These are phyloP conservation scores for Vigna trinervia DNA, from an alignment of 306 rosid genomes.

Conservation along the genomic window DNA sequence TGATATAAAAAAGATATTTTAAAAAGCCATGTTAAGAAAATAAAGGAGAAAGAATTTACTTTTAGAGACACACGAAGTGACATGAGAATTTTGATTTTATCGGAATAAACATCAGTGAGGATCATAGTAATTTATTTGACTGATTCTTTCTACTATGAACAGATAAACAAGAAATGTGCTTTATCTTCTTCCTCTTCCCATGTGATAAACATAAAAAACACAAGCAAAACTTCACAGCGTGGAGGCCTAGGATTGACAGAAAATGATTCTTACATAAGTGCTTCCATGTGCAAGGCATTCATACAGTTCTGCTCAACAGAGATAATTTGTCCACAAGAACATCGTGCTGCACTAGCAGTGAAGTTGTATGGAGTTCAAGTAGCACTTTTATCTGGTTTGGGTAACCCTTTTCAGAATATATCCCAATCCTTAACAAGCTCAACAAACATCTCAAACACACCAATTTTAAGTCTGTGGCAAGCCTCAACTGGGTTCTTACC, in stretches of 20 bases:
- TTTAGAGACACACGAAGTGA: too few species aligned
- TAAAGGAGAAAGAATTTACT: too few species aligned
- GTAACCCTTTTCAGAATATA: constrained; percentile 36
- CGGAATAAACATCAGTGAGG: too few species aligned
- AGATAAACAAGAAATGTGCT: constrained; percentile 15
- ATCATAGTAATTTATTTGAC: neutral
- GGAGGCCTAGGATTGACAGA: constrained; percentile 4
- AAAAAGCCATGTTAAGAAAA: too few species aligned
- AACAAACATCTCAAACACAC: neutral
- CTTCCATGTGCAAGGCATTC: constrained; percentile 2
- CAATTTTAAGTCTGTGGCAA: constrained; percentile 11
- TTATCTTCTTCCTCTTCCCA: constrained; percentile 30
- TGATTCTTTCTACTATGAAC: neutral
- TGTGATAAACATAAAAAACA: constrained; percentile 33
- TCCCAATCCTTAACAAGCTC: constrained; percentile 32
- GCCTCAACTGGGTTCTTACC: constrained; percentile 41
- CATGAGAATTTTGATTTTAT: too few species aligned
- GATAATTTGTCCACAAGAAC: constrained; percentile 40
- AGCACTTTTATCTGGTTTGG: constrained; percentile 35
- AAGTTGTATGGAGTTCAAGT: constrained; percentile 43
- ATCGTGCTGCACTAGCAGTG: constrained; percentile 32
- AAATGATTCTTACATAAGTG: neutral
- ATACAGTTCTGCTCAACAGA: constrained; percentile 7
- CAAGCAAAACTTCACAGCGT: neutral
- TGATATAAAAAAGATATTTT: neutral